phyloP scores from a whole-genome alignment of 1,139 yeast species.

The Williopsis jadinii region DNA sequence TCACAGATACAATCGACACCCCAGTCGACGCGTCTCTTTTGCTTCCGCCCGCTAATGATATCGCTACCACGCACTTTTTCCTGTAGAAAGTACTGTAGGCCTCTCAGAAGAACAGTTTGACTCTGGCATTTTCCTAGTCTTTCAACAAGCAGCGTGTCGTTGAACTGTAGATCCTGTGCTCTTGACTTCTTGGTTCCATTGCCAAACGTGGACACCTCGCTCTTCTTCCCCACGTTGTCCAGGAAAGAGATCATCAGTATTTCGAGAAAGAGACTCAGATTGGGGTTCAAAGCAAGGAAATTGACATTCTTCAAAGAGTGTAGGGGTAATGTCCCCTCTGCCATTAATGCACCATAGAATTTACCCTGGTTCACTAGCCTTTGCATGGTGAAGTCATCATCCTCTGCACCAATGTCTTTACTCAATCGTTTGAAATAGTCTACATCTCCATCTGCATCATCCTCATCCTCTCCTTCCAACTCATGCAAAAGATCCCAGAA shows the following conservation, averaged over 20 bases:
- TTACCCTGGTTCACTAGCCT: slow-evolving; percentile 69
- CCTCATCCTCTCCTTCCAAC: slow-evolving; percentile 48
- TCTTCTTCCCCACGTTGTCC: slow-evolving; percentile 58
- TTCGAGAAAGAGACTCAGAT: slow-evolving; percentile 65
- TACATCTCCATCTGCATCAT: slow-evolving; percentile 25
- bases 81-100: slow-evolving; percentile 62
- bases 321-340: slow-evolving; percentile 66
- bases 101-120: slow-evolving; percentile 56
- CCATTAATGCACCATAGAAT: slow-evolving; percentile 67
- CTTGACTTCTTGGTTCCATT: slow-evolving; percentile 31
- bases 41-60: slow-evolving; percentile 52
- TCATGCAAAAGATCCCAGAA: slow-evolving; percentile 86
- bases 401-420: slow-evolving; percentile 27
- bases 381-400: slow-evolving; percentile 46
- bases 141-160: slow-evolving; percentile 48
- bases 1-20: slow-evolving; percentile 52
- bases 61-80: slow-evolving; percentile 45
- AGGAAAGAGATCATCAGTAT: slow-evolving; percentile 62
- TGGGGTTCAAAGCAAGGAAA: slow-evolving; percentile 63
- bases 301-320: slow-evolving; percentile 70
- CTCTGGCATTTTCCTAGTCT: slow-evolving; percentile 56
- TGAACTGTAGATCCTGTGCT: slow-evolving; percentile 37
- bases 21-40: slow-evolving; percentile 62
- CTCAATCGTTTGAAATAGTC: slow-evolving; percentile 18
- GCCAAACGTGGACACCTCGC: slow-evolving; percentile 46